Evolutionary conservation across 306 rosid species (phyloP), one percentile per base, ranked within the genome.

Genomic region (Malus fusca): DNA sequence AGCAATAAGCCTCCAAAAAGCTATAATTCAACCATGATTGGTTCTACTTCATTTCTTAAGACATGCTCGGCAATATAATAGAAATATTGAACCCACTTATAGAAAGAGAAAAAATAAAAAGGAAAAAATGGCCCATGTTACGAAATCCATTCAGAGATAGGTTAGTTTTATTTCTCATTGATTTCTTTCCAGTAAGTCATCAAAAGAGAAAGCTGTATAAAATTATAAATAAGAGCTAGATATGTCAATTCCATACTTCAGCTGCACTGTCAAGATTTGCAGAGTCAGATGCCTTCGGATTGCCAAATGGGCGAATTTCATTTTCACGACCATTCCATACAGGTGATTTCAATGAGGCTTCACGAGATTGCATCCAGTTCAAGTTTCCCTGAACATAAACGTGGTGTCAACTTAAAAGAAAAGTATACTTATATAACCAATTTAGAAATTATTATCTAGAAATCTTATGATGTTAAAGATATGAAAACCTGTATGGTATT

Each of bases 361-460:
- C 98, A 51, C 98, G 94, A 69, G 98, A 95, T 88, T 89, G 97
- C 98, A 95, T 95, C 98, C 98, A 95, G 74, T 95, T 95, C 83
- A 95, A 89, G 84, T 95, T 95, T 71, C 98, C 98, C 98, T 95
- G 83, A 63, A 82, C 43, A 81, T 42, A 81, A 77, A n/a, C 74
- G 33, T 62, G 69, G 80, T 48, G 69, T 68, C 71, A 87, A 33
- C 74, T 74, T 79, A 72, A 73, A 78, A 53, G n/a, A 43, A 53
- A 35, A 64, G 40, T 56, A 37, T 8, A 25, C 48, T 51, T 43
- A 46, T 31, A 69, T 26, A 59, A 82, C 72, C 74, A 58, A 68
- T 69, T 68, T 55, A 44, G 69, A 70, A 43, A 64, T 64, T 65
- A 80, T 48, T 51, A 75, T 78, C 48, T 37, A 63, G 68, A 23